Conservation (phyloP, 495 filamentous ascomycete species). For the Daldinia decipiens region DNA sequence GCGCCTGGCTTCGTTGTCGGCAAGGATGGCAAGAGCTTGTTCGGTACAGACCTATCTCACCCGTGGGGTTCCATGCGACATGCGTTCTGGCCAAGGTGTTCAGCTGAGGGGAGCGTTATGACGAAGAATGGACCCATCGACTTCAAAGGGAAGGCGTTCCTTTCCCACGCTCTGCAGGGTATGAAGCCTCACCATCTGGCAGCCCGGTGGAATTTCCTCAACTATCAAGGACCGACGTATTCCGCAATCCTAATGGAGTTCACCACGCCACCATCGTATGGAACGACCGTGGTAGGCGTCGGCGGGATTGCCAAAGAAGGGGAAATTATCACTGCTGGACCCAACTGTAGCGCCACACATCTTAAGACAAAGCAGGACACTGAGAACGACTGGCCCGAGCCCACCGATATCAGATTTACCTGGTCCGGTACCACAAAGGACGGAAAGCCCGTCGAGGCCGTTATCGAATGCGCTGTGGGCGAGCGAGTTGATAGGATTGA, state of each 20-base stretch:
- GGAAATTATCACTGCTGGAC: conserved; percentile 79
- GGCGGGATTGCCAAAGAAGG: conserved; percentile 83
- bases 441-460: conserved; percentile 73
- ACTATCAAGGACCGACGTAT: conserved; percentile 88
- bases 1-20: conserved; percentile 88
- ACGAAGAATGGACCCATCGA: conserved; percentile 86
- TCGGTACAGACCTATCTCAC: conserved; percentile 81
- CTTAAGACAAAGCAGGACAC: conserved; percentile 72
- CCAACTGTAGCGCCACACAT: conserved; percentile 70
- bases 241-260: conserved; percentile 96
- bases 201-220: conserved; percentile 90
- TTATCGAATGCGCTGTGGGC: conserved; percentile 75
- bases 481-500: conserved; percentile 84
- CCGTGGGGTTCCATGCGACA: conserved; percentile 96
- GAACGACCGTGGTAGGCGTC: conserved; percentile 85
- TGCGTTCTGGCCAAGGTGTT: conserved; percentile 89
- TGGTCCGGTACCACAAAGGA: conserved; percentile 86
- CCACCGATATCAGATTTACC: conserved; percentile 73
- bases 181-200: conserved; percentile 99
- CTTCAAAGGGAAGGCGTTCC: conserved; percentile 79
- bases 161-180: conserved; percentile 86
- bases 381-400: conserved; percentile 90
- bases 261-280: conserved; percentile 95
- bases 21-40: conserved; percentile 84
- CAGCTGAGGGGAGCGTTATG: conserved; percentile 81